These are phyloP conservation scores for Xylariaceae sp. DNA, from an alignment of 2,329 filamentous ascomycete genomes.

Conservation along the genomic window DNA sequence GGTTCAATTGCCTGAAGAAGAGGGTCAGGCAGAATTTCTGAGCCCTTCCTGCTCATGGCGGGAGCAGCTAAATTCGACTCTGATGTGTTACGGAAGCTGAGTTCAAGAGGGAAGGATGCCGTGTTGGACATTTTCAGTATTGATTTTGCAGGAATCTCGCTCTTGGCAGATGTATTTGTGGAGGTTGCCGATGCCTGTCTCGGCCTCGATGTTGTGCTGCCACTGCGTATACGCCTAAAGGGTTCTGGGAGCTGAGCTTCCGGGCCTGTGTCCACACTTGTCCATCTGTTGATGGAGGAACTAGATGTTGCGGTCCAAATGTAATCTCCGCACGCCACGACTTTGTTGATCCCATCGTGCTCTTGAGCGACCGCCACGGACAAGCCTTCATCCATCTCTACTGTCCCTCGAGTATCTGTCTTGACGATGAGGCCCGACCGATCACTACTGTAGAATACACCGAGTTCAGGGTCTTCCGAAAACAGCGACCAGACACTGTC, in stretches of 20 bases:
- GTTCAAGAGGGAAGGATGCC: slow-evolving; percentile 71
- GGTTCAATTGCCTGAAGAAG: slow-evolving; percentile 61
- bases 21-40: slow-evolving; percentile 60
- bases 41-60: slow-evolving; percentile 58
- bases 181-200: slow-evolving; percentile 44
- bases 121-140: slow-evolving; percentile 85
- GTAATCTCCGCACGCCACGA: slow-evolving; percentile 73
- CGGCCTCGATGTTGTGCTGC: slow-evolving; percentile 47
- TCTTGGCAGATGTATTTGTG: slow-evolving; percentile 50
- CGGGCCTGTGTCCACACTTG: slow-evolving; percentile 78
- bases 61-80: slow-evolving; percentile 55
- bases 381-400: slow-evolving; percentile 81
- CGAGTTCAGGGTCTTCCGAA: slow-evolving; percentile 83
- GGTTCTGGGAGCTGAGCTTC: slow-evolving; percentile 69
- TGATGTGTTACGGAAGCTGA: slow-evolving; percentile 52
- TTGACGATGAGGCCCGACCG: slow-evolving; percentile 93
- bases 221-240: slow-evolving; percentile 53
- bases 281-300: slow-evolving; percentile 92
- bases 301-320: slow-evolving; percentile 91
- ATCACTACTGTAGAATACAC: slow-evolving; percentile 93
- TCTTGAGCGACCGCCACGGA: slow-evolving; percentile 93
- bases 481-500: slow-evolving; percentile 97
- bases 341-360: slow-evolving; percentile 77
- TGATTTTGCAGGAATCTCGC: slow-evolving; percentile 77
- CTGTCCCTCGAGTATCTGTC: slow-evolving; percentile 80